phyloP scores from a whole-genome alignment of 2,329 filamentous ascomycete genomes.

The Apiospora hydei region DNA sequence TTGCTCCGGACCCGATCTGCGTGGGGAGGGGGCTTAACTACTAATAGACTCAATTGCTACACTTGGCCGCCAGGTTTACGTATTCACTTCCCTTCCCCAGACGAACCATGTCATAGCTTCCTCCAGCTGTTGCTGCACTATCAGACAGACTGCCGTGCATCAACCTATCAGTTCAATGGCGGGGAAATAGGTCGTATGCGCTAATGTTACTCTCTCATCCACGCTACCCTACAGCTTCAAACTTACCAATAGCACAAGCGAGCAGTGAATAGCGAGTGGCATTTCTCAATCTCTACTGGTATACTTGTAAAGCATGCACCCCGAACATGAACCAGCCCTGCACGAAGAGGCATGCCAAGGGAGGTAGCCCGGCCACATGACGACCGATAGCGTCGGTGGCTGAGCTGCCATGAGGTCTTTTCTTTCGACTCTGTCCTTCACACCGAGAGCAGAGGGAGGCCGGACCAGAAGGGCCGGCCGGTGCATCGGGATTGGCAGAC shows the following conservation, averaged over 20 bases:
- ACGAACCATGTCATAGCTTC: conserved; percentile 1
- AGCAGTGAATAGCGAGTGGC: not conserved
- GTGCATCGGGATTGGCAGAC: not conserved
- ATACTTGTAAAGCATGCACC: not conserved
- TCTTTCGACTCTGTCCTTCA: too few relatives aligned
- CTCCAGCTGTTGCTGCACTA: not conserved
- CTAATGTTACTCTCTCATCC: not conserved
- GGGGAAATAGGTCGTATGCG: not conserved
- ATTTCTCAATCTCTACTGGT: not conserved
- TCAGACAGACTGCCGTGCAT: not conserved
- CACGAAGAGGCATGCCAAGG: not conserved
- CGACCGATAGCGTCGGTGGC: not conserved
- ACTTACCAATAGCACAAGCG: not conserved
- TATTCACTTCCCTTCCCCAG: not conserved
- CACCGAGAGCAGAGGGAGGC: too few relatives aligned
- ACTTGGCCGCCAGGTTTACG: too few relatives aligned
- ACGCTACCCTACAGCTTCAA: not conserved
- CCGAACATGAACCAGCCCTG: not conserved
- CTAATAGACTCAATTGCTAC: not conserved
- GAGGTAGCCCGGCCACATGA: conserved; percentile 5
- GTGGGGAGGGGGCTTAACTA: not conserved
- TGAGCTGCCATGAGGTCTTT: not conserved
- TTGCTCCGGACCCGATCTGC: not conserved
- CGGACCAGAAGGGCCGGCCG: conserved; percentile 10
- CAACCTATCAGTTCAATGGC: not conserved